Conservation (phyloP, 352 stramenopile genomes). For the Thalassiosira livingstoniorum region DNA sequence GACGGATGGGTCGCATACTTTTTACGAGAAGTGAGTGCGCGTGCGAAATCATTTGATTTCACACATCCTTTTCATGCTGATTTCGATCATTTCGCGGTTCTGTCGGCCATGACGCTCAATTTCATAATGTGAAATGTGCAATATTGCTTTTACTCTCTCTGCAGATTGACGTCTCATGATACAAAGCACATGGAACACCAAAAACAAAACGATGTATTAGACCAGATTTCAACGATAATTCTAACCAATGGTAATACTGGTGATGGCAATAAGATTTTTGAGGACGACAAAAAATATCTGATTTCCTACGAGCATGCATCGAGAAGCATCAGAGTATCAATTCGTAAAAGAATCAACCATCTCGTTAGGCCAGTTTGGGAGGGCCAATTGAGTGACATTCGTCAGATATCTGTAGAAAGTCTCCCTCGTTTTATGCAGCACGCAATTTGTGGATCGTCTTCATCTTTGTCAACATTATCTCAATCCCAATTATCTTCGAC, state of each 20-base stretch:
- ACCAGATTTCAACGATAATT: conserved; percentile 37
- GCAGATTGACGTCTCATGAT: too few relatives aligned
- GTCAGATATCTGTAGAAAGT: conserved; percentile 7
- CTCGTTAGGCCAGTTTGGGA: conserved; percentile 47
- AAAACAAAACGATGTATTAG: conserved; percentile 29
- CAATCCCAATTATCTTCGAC: not conserved
- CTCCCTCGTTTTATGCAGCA: conserved; percentile 21
- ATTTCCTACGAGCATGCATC: conserved; percentile 5
- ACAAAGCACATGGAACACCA: conserved; percentile 31
- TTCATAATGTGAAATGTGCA: too few relatives aligned
- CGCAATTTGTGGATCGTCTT: not conserved
- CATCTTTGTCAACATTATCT: not conserved
- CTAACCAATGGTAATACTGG: conserved; percentile 4
- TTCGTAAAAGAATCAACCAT: conserved; percentile 41
- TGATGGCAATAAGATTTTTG: conserved; percentile 32
- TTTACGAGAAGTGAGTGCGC: conserved; percentile 43
- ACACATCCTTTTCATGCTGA: too few relatives aligned
- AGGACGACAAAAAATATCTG: conserved; percentile 29
- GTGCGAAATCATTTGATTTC: too few relatives aligned
- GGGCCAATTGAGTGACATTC: conserved; percentile 36
- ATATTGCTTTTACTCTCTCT: too few relatives aligned
- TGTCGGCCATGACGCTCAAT: too few relatives aligned
- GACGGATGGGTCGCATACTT: conserved; percentile 44
- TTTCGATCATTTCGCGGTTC: too few relatives aligned
- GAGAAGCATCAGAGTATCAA: conserved; percentile 28